Evolutionary conservation across 208 protist species (phyloP).

Genomic region (Acanthamoeba royreba): DNA sequence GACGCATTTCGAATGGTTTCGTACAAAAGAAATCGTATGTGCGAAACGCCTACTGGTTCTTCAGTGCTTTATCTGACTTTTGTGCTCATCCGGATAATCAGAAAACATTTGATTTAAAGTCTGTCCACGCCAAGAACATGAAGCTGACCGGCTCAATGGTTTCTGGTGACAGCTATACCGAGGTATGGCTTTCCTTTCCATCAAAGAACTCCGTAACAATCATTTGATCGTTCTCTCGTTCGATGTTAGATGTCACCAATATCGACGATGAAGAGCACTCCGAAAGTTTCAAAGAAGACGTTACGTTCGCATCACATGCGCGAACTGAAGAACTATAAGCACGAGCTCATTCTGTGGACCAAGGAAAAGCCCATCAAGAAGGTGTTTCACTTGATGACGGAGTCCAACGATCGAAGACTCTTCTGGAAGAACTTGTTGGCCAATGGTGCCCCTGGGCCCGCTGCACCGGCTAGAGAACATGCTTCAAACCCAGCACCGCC

Average conservation of each 20-base stretch:
- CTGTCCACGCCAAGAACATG: slow-evolving; percentile 10
- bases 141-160: neutral
- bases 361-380: neutral
- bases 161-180: neutral
- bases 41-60: neutral
- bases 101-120: neutral
- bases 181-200: neutral
- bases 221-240: too few relatives aligned
- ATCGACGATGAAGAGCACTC: neutral
- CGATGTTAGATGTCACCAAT: neutral
- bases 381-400: slow-evolving; percentile 17
- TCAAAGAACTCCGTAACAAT: too few relatives aligned
- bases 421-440: slow-evolving; percentile 24
- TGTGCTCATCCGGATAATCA: neutral
- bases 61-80: too few relatives aligned
- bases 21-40: neutral
- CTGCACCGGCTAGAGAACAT: too few relatives aligned
- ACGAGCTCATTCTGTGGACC: slow-evolving; percentile 23
- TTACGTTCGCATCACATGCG: neutral
- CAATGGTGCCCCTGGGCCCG: neutral
- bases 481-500: too few relatives aligned
- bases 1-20: slow-evolving; percentile 34
- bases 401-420: neutral
- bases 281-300: slow-evolving; percentile 11
- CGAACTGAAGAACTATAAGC: neutral